Conservation (phyloP, 257 asterid species). For the Ajuga chamaepitys region DNA sequence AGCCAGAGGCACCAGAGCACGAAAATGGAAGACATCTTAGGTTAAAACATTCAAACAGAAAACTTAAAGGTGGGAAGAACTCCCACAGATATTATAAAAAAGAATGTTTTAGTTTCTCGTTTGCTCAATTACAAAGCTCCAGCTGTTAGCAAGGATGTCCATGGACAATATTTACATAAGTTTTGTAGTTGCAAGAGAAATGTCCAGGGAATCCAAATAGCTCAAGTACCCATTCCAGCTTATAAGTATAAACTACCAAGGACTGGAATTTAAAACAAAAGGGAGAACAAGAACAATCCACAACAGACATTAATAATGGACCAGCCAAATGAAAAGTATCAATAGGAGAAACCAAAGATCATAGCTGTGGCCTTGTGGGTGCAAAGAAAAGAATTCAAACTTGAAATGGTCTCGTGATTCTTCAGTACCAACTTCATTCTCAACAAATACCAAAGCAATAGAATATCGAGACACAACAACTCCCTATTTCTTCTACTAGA, state of each 20-base stretch:
- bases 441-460: background rate
- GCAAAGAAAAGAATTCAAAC: too few relatives aligned
- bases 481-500: background rate
- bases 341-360: background rate
- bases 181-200: background rate
- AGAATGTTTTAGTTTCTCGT: background rate
- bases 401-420: background rate
- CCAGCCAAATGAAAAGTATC: too few relatives aligned
- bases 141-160: background rate
- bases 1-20: background rate
- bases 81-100: background rate
- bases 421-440: background rate
- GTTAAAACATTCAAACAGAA: background rate
- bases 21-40: background rate
- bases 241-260: background rate
- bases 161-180: background rate
- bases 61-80: background rate
- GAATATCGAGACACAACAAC: background rate
- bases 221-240: background rate
- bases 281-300: background rate
- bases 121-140: background rate
- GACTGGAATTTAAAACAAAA: background rate
- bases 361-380: background rate
- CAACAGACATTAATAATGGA: background rate
- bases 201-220: background rate